Evolutionary conservation across 768 basidiomycete species (phyloP).

Genomic region (Pholiota molesta): DNA sequence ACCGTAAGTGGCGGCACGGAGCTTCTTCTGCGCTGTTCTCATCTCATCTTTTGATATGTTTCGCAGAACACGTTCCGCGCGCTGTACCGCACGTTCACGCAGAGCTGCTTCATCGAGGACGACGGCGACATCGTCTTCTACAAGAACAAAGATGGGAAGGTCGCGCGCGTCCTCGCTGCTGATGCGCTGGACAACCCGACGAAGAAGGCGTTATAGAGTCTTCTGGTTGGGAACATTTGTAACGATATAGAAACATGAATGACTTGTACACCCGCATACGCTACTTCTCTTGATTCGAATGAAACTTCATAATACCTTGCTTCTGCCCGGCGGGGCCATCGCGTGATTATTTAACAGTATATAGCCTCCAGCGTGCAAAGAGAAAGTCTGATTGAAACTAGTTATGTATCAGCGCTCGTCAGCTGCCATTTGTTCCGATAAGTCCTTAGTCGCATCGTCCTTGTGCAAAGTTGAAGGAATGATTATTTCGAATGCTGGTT

Average conservation of each 20-base stretch:
- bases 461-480: background rate
- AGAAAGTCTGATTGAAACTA: background rate
- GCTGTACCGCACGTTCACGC: constrained; percentile 60
- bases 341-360: background rate
- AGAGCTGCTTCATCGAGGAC: constrained; percentile 67
- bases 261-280: background rate
- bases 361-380: background rate
- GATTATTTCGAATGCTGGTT: background rate
- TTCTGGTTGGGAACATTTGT: background rate
- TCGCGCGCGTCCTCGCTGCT: constrained; percentile 35
- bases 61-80: constrained; percentile 57
- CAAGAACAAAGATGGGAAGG: constrained; percentile 53
- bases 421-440: background rate
- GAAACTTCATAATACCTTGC: background rate
- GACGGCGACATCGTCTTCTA: constrained; percentile 66
- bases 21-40: constrained; percentile 4
- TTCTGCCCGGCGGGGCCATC: background rate
- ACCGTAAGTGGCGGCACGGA: constrained; percentile 40
- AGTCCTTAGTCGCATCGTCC: no score
- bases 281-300: constrained; percentile 2
- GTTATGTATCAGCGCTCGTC: background rate
- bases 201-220: constrained; percentile 16
- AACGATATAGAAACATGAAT: background rate
- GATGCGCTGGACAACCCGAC: constrained; percentile 20
- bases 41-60: background rate